A percentile compares a stretch with the other conserved stretches of the same genome.
These are phyloP conservation scores for Pezicula radicicola DNA, from an alignment of 2,329 filamentous ascomycete species.

Conservation along the genomic window DNA sequence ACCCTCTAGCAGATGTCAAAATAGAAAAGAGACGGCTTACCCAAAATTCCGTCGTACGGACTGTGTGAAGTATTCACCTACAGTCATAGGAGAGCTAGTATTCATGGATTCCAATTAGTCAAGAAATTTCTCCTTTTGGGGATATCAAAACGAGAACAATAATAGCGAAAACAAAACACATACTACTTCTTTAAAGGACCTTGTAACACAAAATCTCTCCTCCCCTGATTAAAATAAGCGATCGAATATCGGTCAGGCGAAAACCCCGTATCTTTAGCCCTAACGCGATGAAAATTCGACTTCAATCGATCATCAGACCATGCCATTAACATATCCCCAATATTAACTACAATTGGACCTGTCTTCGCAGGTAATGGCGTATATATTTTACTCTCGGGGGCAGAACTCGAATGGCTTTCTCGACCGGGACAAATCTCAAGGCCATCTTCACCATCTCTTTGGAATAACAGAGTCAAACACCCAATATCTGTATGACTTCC, in stretches of 20 bases:
- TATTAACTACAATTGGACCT: constrained; percentile 57
- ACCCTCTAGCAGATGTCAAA: too few species aligned
- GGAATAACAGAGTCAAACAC: constrained; percentile 59
- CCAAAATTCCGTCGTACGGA: too few species aligned
- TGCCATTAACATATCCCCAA: constrained; percentile 62
- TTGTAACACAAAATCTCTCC: constrained; percentile 52
- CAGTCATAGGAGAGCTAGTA: too few species aligned
- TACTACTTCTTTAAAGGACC: constrained; percentile 56
- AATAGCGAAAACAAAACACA: too few species aligned
- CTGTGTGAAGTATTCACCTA: too few species aligned
- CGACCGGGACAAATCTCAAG: constrained; percentile 61
- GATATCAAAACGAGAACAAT: too few species aligned
- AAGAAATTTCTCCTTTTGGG: too few species aligned
- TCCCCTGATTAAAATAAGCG: constrained; percentile 62
- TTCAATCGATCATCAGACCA: constrained; percentile 66
- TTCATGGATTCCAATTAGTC: too few species aligned
- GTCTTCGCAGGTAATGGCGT: constrained; percentile 53
- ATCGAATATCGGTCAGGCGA: constrained; percentile 60
- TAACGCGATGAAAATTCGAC: constrained; percentile 60
- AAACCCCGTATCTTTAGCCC: constrained; percentile 51
- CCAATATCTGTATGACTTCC: constrained; percentile 62
- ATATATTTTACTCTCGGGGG: constrained; percentile 51
- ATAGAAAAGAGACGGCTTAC: too few species aligned
- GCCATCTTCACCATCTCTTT: constrained; percentile 54
- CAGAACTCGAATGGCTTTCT: constrained; percentile 55